phyloP scores from a whole-genome alignment of 306 rosid genomes.

The Vachellia pachyceras region DNA sequence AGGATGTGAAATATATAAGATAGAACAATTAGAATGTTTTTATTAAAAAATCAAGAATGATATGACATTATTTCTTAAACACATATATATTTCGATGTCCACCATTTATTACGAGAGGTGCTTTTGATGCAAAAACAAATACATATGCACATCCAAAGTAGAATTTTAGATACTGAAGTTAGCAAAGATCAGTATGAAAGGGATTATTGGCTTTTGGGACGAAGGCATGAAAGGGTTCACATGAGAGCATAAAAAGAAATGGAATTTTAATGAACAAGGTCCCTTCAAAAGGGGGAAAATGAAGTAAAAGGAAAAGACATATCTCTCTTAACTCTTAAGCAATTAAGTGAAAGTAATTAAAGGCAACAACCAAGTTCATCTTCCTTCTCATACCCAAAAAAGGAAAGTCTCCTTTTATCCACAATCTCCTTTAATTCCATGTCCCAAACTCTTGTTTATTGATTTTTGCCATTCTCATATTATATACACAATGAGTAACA shows the following conservation, averaged over 20 bases:
- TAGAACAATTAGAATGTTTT: no score
- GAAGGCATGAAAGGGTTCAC: conserved; percentile 40
- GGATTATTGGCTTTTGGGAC: background rate
- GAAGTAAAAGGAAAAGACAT: conserved; percentile 42
- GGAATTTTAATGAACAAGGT: conserved; percentile 37
- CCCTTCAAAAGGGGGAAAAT: conserved; percentile 24
- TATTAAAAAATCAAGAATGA: no score
- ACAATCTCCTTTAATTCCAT: conserved; percentile 36
- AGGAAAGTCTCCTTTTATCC: conserved; percentile 51
- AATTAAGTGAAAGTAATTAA: conserved; percentile 37
- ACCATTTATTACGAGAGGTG: no score
- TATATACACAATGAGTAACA: no score
- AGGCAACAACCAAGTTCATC: conserved; percentile 35
- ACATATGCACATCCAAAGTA: no score
- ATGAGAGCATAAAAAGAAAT: conserved; percentile 43
- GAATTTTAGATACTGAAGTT: background rate
- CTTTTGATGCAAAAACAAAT: no score
- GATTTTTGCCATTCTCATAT: background rate
- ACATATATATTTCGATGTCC: no score
- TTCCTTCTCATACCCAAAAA: conserved; percentile 42
- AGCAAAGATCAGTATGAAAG: background rate
- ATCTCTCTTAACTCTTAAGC: conserved; percentile 39
- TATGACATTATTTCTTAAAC: no score
- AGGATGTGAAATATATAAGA: no score
- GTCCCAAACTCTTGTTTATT: conserved; percentile 30